A percentile compares a stretch with the other conserved stretches of the same genome.
phyloP scores from a whole-genome alignment of 306 rosid species.

The Ammopiptanthus mongolicus region DNA sequence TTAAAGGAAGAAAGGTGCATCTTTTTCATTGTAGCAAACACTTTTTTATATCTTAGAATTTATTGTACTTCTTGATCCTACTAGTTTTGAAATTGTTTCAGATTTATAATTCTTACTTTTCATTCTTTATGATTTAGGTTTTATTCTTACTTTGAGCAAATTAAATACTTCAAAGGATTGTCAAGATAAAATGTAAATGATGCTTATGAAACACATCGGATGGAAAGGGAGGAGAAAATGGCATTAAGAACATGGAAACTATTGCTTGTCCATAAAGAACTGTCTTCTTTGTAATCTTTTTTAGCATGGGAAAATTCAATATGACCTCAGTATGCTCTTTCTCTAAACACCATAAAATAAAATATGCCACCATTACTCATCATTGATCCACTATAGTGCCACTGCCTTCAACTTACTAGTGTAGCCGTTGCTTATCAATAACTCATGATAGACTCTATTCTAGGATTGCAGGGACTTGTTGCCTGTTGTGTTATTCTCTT shows the following conservation, averaged over 20 bases:
- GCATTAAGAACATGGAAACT: background rate
- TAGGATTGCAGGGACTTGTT: background rate
- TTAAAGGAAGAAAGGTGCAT: conserved; percentile 75
- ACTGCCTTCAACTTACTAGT: background rate
- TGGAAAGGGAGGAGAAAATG: background rate
- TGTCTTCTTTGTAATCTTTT: background rate
- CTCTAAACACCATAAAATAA: background rate
- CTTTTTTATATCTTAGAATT: background rate
- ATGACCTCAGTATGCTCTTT: background rate
- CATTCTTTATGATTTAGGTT: background rate
- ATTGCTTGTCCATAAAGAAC: background rate
- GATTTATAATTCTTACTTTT: background rate
- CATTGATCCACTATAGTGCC: background rate
- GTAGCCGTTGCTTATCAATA: background rate
- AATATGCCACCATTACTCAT: background rate
- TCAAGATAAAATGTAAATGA: background rate
- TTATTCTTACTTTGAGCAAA: conserved; percentile 1
- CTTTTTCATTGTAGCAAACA: background rate
- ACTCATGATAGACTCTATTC: background rate
- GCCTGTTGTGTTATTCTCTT: background rate
- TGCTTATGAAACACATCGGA: background rate
- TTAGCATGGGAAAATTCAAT: background rate
- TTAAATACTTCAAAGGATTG: background rate
- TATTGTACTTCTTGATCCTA: background rate
- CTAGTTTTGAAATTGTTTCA: background rate